A percentile compares a stretch with the other conserved stretches of the same genome.
Conservation (phyloP, 2,329 filamentous ascomycete genomes). For the Fusarium burgessii region DNA sequence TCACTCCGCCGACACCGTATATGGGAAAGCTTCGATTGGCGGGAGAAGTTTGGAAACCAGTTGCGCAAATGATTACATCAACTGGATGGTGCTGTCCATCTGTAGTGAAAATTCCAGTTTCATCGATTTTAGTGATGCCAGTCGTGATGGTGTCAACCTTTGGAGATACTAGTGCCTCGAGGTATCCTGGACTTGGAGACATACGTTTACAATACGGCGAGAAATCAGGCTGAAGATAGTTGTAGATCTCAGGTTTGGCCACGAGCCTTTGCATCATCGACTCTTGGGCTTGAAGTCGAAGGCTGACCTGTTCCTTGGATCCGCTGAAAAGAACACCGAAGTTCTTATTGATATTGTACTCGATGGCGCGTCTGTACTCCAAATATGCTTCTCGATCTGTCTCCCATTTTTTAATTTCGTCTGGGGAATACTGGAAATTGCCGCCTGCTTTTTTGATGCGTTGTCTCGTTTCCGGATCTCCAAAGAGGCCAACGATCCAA, state of each 20-base stretch:
- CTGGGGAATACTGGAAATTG: neutral
- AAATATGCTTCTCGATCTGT: conserved; percentile 12
- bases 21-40: conserved; percentile 18
- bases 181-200: conserved; percentile 17
- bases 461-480: conserved; percentile 5
- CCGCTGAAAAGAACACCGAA: conserved; percentile 9
- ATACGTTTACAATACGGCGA: conserved; percentile 20
- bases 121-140: neutral
- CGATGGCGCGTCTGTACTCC: conserved; percentile 4
- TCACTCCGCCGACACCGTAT: neutral
- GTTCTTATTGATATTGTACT: conserved; percentile 24
- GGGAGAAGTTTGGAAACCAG: conserved; percentile 20
- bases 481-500: conserved; percentile 15
- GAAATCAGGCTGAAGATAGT: conserved; percentile 5
- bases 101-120: neutral
- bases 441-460: conserved; percentile 12
- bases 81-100: conserved; percentile 6
- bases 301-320: neutral
- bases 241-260: conserved; percentile 4
- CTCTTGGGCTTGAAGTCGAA: neutral
- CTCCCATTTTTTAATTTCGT: conserved; percentile 4
- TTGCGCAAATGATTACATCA: conserved; percentile 5
- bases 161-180: conserved; percentile 9
- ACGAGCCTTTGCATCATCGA: conserved; percentile 6
- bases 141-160: conserved; percentile 15